phyloP scores from a whole-genome alignment of 495 filamentous ascomycete species.

The Neurospora sp. region DNA sequence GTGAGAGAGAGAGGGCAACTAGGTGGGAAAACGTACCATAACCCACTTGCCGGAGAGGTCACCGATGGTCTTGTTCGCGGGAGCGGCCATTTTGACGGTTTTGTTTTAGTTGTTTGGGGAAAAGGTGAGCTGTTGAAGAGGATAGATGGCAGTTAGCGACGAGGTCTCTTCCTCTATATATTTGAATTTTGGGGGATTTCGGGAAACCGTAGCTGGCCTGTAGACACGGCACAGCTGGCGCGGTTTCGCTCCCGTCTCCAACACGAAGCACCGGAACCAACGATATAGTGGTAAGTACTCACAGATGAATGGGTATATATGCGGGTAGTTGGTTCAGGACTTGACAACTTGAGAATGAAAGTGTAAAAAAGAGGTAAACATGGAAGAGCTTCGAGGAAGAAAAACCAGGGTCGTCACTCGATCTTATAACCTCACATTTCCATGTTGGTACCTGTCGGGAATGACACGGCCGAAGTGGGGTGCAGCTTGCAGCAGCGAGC shows the following conservation, averaged over 20 bases:
- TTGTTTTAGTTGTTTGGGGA: not conserved
- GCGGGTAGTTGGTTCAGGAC: not conserved
- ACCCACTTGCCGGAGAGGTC: conserved; percentile 69
- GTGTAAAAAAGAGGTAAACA: not conserved
- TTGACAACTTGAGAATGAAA: not conserved
- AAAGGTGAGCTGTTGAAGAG: not conserved
- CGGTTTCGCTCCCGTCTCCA: not conserved
- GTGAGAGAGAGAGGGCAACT: not conserved
- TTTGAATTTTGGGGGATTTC: accelerated
- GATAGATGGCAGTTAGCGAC: not conserved
- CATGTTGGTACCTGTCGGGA: not conserved
- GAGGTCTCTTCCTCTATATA: not conserved
- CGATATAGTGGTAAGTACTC: not conserved
- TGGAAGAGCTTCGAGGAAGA: not conserved
- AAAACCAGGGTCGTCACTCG: not conserved
- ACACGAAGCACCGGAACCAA: not conserved
- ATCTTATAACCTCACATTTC: not conserved
- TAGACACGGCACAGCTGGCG: not conserved
- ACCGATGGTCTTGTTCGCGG: conserved; percentile 57
- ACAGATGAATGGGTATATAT: not conserved
- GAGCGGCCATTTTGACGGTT: conserved; percentile 66
- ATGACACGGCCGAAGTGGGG: not conserved
- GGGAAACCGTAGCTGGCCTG: not conserved
- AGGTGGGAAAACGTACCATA: conserved; percentile 52
- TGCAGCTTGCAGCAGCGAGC: not conserved